These are phyloP conservation scores for Talaromyces sp. DNA, from an alignment of 2,329 filamentous ascomycete species.

Conservation along the genomic window DNA sequence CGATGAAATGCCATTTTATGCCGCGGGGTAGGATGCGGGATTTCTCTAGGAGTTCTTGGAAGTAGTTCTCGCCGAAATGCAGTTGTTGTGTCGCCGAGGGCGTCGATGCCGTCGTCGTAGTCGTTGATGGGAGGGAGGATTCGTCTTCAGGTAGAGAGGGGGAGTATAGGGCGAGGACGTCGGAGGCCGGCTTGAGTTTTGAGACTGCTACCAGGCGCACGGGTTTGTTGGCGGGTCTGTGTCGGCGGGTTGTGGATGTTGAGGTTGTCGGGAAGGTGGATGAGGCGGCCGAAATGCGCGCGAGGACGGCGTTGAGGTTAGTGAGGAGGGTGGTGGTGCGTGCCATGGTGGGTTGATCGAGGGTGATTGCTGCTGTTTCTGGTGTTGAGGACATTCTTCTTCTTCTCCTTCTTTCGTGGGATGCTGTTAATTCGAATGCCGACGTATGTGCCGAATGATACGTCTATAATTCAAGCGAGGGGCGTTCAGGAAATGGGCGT, in stretches of 20 bases:
- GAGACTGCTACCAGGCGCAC: conserved; percentile 84
- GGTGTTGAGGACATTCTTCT: conserved; percentile 1
- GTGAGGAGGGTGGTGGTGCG: conserved; percentile 61
- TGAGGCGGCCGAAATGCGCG: conserved; percentile 50
- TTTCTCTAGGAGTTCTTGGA: conserved; percentile 84
- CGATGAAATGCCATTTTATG: conserved; percentile 96
- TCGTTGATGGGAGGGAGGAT: conserved; percentile 40
- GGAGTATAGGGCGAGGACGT: conserved; percentile 76
- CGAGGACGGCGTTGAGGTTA: conserved; percentile 59
- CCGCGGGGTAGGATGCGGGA: conserved; percentile 67
- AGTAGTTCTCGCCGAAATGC: conserved; percentile 97
- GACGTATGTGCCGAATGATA: background rate
- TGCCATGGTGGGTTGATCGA: conserved; percentile 40
- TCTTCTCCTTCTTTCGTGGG: background rate
- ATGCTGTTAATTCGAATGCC: background rate
- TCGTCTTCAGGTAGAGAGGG: conserved; percentile 44
- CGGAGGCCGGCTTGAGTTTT: conserved; percentile 89
- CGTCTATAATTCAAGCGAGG: background rate
- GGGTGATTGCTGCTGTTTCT: background rate
- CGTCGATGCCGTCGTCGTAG: background rate
- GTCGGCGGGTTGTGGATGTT: conserved; percentile 20
- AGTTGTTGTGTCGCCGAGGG: conserved; percentile 45
- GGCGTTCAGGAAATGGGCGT: background rate
- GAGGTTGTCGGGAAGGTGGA: conserved; percentile 35
- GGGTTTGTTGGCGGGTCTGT: conserved; percentile 20